Evolutionary conservation across 192 early-diverging fungal species (phyloP).

Genomic region (Mortierella hygrophila): DNA sequence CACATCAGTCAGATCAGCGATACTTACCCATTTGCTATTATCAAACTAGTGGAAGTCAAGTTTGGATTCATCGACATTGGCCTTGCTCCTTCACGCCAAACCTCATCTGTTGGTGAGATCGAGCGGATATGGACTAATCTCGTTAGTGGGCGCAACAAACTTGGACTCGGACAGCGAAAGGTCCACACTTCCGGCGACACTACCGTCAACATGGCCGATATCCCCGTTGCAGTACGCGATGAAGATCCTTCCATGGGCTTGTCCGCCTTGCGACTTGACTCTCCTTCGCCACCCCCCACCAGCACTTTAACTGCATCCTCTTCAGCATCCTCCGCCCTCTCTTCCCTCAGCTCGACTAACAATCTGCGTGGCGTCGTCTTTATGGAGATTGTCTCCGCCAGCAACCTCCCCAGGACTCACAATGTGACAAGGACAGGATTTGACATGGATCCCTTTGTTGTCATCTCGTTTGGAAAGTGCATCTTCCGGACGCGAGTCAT

Average conservation of each 20-base stretch:
- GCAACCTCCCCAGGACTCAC: constrained; percentile 40
- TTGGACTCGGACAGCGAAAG: constrained; percentile 48
- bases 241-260: constrained; percentile 35
- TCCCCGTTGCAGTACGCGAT: constrained; percentile 34
- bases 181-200: constrained; percentile 24
- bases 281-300: constrained; percentile 41
- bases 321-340: constrained; percentile 22
- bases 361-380: constrained; percentile 51
- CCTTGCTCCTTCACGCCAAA: constrained; percentile 16
- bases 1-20: not conserved
- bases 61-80: constrained; percentile 46
- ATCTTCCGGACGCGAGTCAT: constrained; percentile 80
- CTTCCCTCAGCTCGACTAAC: not conserved
- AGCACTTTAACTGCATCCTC: constrained; percentile 26
- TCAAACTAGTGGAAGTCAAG: constrained; percentile 29
- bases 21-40: not conserved
- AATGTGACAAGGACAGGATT: constrained; percentile 66
- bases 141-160: constrained; percentile 46
- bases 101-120: not conserved
- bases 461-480: constrained; percentile 75
- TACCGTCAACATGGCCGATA: constrained; percentile 30
- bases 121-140: constrained; percentile 25
- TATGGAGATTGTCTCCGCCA: constrained; percentile 57
- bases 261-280: constrained; percentile 23
- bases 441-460: constrained; percentile 88